Base-by-base conservation (phyloP, 768 basidiomycete genomes). In the Lanmaoa pseudosensibilis region DNA sequence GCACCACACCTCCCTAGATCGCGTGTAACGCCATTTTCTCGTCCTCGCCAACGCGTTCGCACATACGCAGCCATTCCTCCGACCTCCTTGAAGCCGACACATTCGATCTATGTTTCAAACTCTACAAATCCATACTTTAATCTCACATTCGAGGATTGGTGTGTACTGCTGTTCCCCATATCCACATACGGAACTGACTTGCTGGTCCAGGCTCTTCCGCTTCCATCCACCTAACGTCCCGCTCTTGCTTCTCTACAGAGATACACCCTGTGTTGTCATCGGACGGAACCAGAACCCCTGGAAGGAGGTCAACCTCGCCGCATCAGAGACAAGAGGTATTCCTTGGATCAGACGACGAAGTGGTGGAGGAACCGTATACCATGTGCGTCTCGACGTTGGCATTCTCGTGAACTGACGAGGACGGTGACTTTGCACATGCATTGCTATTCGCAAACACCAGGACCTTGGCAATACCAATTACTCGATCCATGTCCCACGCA, bases 271-370 rank as follows among this genome's bases (percentile, higher is more conserved):
- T 65, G 92, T 98, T 18, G 81, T 99, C 52, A 92, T 98, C 52
- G 96, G 96, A 0, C 78, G 96, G 50, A 95, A 98, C 69, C 97
- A 99, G 77, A 98, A 97, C 63, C 96, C 95, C 16, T 98, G 96
- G 96, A 97, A 93, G 69, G 96, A 99, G 67, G 86, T 94, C 62
- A 95, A 96, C 64, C 80, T 95, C 47, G 58, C 68, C 7, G 78
- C 82, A 2, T 76, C 94, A 7, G 71, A 74, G 12, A 54, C 70
- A 41, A 70, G 77, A 58, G 78, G 76, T 5, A 79, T 94, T 18
- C 91, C 91, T 0, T 90, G 92, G 66, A 80, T 98, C 33, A 79
- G 96, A 39, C 78, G 96, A 53, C 79, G 89, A 53, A 95, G 93
- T 62, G 97, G 96, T 9, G 96, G 96, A 16, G 96, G 96, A 13